Evolutionary conservation across 2,329 filamentous ascomycete genomes (phyloP).

Genomic region (Pseudonectria buxi): DNA sequence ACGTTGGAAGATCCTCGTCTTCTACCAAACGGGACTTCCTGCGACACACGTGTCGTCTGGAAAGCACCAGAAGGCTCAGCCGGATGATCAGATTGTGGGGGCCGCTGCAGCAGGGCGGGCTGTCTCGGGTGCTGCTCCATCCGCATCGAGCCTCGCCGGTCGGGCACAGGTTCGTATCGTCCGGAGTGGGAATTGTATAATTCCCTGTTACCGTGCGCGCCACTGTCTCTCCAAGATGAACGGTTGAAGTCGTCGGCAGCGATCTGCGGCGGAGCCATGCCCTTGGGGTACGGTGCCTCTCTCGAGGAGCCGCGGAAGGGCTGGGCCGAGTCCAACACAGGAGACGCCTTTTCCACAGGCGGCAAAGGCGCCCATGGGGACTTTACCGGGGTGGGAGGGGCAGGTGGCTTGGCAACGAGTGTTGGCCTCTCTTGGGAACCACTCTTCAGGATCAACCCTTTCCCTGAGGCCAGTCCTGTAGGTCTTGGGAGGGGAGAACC

Average conservation of each 20-base stretch:
- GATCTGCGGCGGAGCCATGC: conserved; percentile 57
- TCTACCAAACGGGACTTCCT: conserved; percentile 63
- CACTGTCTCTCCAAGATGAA: conserved; percentile 69
- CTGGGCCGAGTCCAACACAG: conserved; percentile 50
- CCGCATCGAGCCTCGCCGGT: conserved; percentile 65
- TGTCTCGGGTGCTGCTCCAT: conserved; percentile 63
- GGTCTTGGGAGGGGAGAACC: conserved; percentile 38
- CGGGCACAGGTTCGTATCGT: conserved; percentile 80
- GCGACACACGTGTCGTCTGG: conserved; percentile 65
- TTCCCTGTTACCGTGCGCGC: conserved; percentile 59
- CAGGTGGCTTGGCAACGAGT: conserved; percentile 64
- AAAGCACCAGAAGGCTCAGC: conserved; percentile 83
- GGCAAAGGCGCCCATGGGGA: conserved; percentile 89
- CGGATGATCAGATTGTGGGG: conserved; percentile 56
- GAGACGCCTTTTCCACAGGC: conserved; percentile 74
- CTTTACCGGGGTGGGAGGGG: conserved; percentile 64
- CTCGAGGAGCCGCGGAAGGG: conserved; percentile 43
- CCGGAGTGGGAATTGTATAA: conserved; percentile 94
- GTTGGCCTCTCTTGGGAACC: conserved; percentile 62
- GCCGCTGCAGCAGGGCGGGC: conserved; percentile 72
- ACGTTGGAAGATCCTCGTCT: conserved; percentile 86
- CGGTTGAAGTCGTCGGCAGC: conserved; percentile 91
- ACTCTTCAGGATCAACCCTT: conserved; percentile 59
- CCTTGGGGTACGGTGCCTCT: conserved; percentile 51
- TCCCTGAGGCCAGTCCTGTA: conserved; percentile 44